Percentiles rank a stretch among this genome's conserved stretches.
Conservation (phyloP, 371 early-diverging fungal species). For the Amoeboaphelidium protococcarum region DNA sequence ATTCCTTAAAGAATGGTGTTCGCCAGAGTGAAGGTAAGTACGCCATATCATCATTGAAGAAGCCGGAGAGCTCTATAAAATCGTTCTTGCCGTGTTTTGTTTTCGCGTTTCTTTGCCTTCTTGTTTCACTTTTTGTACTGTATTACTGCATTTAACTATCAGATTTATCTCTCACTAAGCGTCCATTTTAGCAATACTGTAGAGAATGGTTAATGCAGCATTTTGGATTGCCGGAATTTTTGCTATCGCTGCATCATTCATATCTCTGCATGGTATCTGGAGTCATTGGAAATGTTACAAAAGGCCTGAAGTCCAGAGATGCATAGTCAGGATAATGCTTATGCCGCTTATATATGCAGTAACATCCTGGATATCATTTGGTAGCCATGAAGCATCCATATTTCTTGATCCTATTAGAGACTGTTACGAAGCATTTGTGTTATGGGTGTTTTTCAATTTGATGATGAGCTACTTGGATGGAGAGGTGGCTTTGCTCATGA, state of each 20-base stretch:
- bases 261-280: constrained; percentile 44
- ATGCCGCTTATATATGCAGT: constrained; percentile 72
- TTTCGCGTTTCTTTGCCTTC: too few relatives aligned
- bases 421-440: constrained; percentile 88
- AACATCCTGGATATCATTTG: constrained; percentile 47
- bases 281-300: constrained; percentile 69
- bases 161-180: too few relatives aligned
- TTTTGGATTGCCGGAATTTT: constrained; percentile 14
- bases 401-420: constrained; percentile 79
- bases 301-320: constrained; percentile 36
- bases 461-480: constrained; percentile 76
- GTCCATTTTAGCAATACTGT: too few relatives aligned
- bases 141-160: too few relatives aligned
- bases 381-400: constrained; percentile 34
- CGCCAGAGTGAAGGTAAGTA: too few relatives aligned
- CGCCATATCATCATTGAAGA: too few relatives aligned
- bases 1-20: too few relatives aligned
- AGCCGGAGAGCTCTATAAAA: too few relatives aligned
- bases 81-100: too few relatives aligned
- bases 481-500: constrained; percentile 14
- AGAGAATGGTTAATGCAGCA: too few relatives aligned
- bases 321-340: constrained; percentile 55
- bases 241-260: constrained; percentile 27
- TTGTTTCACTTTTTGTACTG: too few relatives aligned
- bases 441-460: constrained; percentile 75